Percentiles rank a stretch among this genome's conserved stretches.
Conservation (phyloP, 2,329 filamentous ascomycete species). For the Paecilomyces niveus region DNA sequence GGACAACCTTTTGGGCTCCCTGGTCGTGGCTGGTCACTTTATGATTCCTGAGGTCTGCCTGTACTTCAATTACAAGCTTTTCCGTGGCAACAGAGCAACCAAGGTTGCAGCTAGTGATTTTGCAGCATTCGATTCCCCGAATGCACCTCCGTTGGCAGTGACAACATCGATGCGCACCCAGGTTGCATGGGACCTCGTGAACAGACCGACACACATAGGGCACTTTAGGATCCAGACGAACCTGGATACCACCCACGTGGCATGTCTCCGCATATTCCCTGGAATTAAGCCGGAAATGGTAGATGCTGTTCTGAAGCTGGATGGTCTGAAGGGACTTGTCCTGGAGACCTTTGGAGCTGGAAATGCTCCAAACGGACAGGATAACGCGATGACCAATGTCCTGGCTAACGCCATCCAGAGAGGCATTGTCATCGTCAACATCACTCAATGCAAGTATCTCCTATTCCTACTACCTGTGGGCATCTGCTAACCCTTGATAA, state of each 20-base stretch:
- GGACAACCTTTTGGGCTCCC: conserved; percentile 79
- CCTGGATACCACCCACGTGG: conserved; percentile 80
- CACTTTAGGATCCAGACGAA: conserved; percentile 67
- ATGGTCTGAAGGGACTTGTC: conserved; percentile 72
- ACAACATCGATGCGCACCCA: conserved; percentile 75
- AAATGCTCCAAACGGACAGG: conserved; percentile 76
- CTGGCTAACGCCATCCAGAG: conserved; percentile 69
- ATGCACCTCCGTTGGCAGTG: conserved; percentile 70
- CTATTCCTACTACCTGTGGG: conserved; percentile 35
- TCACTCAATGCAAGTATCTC: conserved; percentile 70
- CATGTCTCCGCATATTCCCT: conserved; percentile 82
- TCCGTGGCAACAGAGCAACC: conserved; percentile 78
- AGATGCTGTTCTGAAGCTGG: conserved; percentile 69
- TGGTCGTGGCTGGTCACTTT: conserved; percentile 87
- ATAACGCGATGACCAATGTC: conserved; percentile 71
- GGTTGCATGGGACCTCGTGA: conserved; percentile 72
- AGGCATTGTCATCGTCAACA: conserved; percentile 80
- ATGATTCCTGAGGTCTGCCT: conserved; percentile 89
- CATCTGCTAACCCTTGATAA: conserved; percentile 11
- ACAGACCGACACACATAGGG: conserved; percentile 65
- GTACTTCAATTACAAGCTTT: conserved; percentile 88
- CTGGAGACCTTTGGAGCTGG: conserved; percentile 91
- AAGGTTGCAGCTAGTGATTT: conserved; percentile 85
- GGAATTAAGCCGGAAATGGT: conserved; percentile 93
- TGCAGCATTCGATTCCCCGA: conserved; percentile 83